Conservation (phyloP, 208 protist genomes). For the Strigomonas galati region DNA sequence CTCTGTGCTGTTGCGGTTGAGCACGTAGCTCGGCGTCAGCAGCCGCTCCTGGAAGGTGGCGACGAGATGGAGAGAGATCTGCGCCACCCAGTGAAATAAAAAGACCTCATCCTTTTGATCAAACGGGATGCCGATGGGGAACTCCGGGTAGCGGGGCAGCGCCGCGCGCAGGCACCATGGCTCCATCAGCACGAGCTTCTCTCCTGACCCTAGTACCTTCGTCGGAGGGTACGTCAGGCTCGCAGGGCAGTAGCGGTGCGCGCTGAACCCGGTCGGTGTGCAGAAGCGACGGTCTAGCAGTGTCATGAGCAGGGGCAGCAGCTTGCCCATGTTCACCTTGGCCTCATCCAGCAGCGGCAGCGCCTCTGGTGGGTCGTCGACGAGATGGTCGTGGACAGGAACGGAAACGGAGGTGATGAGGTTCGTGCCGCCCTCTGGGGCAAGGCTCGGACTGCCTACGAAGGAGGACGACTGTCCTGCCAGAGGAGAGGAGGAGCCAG, state of each 20-base stretch:
- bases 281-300: conserved; percentile 35
- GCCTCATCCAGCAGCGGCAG: too few relatives aligned
- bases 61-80: conserved; percentile 74
- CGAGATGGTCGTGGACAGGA: too few relatives aligned
- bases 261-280: conserved; percentile 26
- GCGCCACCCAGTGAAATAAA: conserved; percentile 78
- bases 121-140: conserved; percentile 40
- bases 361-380: too few relatives aligned
- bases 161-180: conserved; percentile 34
- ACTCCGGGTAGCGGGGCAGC: conserved; percentile 43
- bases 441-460: too few relatives aligned
- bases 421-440: too few relatives aligned
- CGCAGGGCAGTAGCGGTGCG: conserved; percentile 19
- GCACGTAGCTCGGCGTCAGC: conserved; percentile 55
- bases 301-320: conserved; percentile 38
- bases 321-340: conserved; percentile 16
- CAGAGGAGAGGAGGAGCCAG: too few relatives aligned
- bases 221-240: neutral
- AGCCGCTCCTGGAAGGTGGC: conserved; percentile 78
- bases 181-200: conserved; percentile 5
- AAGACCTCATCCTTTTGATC: conserved; percentile 71
- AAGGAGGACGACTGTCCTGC: too few relatives aligned
- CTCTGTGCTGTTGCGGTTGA: conserved; percentile 53
- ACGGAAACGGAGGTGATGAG: too few relatives aligned
- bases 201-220: neutral